Conservation (phyloP, 2,329 filamentous ascomycete species). For the Colletotrichum camelliae region DNA sequence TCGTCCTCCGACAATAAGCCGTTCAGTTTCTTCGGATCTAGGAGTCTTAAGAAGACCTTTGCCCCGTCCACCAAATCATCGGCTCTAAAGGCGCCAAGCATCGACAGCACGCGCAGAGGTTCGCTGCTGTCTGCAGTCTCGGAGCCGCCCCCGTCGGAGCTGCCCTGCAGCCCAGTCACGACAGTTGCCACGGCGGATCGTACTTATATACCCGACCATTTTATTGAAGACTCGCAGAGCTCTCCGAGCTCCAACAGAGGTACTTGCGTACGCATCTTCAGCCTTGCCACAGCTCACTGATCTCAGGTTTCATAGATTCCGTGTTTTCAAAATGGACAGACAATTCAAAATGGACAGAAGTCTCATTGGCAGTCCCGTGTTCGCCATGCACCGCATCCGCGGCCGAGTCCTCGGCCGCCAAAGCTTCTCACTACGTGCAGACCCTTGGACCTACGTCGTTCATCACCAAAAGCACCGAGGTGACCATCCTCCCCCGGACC, state of each 20-base stretch:
- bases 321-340: constrained; percentile 51
- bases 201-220: not conserved
- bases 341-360: not conserved
- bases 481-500: constrained; percentile 37
- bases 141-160: constrained; percentile 3
- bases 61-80: constrained; percentile 24
- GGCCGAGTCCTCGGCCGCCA: constrained; percentile 30
- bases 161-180: not conserved
- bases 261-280: constrained; percentile 23
- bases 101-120: constrained; percentile 15
- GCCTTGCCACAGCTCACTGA: constrained; percentile 24
- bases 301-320: constrained; percentile 39
- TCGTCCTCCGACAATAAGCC: constrained; percentile 44
- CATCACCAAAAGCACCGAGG: constrained; percentile 45
- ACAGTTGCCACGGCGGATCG: not conserved
- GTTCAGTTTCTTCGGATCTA: constrained; percentile 49
- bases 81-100: not conserved
- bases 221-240: constrained; percentile 4
- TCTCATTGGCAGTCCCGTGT: constrained; percentile 32
- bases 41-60: constrained; percentile 38
- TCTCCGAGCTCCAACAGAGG: constrained; percentile 37
- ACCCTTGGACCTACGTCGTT: constrained; percentile 46
- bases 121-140: constrained; percentile 13
- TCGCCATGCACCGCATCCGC: constrained; percentile 37
- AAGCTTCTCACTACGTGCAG: constrained; percentile 40